Conservation (phyloP, 2,329 filamentous ascomycete species). For the Neopestalotiopsis sp. region DNA sequence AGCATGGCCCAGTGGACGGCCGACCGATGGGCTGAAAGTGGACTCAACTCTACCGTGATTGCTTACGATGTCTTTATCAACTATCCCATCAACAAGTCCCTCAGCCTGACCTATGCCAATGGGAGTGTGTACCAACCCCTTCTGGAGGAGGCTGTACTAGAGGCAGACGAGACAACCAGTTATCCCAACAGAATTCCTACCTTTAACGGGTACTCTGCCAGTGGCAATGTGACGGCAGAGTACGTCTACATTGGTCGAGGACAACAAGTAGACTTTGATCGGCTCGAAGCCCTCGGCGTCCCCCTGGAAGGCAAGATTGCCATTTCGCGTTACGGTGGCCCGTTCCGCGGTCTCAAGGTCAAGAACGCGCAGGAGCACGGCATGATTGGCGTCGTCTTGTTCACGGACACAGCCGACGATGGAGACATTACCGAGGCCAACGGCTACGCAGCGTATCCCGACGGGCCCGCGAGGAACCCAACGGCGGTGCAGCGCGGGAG, state of each 20-base stretch:
- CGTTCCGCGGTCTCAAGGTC: conserved; percentile 83
- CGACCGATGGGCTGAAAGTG: conserved; percentile 34
- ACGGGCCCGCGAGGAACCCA: conserved; percentile 79
- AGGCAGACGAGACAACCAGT: conserved; percentile 77
- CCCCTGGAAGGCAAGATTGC: conserved; percentile 79
- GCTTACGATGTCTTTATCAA: conserved; percentile 38
- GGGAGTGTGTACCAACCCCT: conserved; percentile 66
- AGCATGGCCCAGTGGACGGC: conserved; percentile 40
- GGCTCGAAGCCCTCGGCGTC: conserved; percentile 71
- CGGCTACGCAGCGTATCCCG: conserved; percentile 74
- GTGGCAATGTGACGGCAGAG: conserved; percentile 75
- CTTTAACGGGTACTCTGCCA: conserved; percentile 85
- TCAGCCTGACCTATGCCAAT: conserved; percentile 45
- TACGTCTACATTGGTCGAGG: conserved; percentile 83
- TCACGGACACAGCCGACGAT: conserved; percentile 78
- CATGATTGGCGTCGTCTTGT: conserved; percentile 75
- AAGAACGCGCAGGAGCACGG: conserved; percentile 82
- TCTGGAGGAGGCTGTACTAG: conserved; percentile 74
- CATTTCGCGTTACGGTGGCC: conserved; percentile 75
- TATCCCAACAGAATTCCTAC: conserved; percentile 73
- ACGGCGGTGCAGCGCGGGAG: conserved; percentile 81
- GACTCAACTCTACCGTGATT: conserved; percentile 34
- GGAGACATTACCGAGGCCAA: conserved; percentile 77
- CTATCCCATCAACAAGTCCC: conserved; percentile 62
- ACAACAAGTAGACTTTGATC: conserved; percentile 75